Evolutionary conservation across 1,284 basidiomycete species (phyloP), one percentile per base, ranked within the genome.

Genomic region (Abortiporus biennis): DNA sequence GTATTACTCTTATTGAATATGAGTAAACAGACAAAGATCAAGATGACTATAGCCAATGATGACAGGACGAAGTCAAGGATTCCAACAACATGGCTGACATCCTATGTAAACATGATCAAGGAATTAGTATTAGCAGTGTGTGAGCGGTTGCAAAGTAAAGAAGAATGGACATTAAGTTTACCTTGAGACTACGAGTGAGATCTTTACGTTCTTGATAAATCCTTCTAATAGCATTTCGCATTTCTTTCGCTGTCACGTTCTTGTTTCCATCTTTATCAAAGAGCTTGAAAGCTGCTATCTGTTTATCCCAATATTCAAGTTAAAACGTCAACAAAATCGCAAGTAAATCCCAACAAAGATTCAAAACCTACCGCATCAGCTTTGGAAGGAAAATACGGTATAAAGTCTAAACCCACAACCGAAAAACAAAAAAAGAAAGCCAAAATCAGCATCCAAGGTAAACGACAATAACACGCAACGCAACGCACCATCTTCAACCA

Each of bases 191-290:
- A 13, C 82, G 72, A 2, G 76, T 78, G 25, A 92, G 65, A 2
- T 84, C 71, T 53, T 86, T 87, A 15, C 87, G 73, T 59, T 92
- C 88, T 40, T 76, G 69, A 56, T 91, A 92, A 40, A 92, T 90
- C 23, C 85, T 68, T 53, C 88, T 82, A 2, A 92, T 88, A 1
- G 83, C 85, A 55, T 88, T 83, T 32, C 88, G 76, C 86, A 92
- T 92, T 64, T 92, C 88, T 25, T 68, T 71, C 59, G 81, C 88
- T 13, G 71, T 74, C 43, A 92, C 85, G 53, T 91, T 87, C 6
- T 87, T 89, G 53, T 92, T 92, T 12, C 74, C 78, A 56, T 92
- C 89, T 54, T 85, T 85, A 57, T 92, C 89, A 48, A 92, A 92
- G 4, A 90, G 54, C n/a, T 68, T 65, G 52, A 92, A 92, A 1